Base-by-base conservation (phyloP, 441 rosid genomes). In the Euphorbia neoarborescens region DNA sequence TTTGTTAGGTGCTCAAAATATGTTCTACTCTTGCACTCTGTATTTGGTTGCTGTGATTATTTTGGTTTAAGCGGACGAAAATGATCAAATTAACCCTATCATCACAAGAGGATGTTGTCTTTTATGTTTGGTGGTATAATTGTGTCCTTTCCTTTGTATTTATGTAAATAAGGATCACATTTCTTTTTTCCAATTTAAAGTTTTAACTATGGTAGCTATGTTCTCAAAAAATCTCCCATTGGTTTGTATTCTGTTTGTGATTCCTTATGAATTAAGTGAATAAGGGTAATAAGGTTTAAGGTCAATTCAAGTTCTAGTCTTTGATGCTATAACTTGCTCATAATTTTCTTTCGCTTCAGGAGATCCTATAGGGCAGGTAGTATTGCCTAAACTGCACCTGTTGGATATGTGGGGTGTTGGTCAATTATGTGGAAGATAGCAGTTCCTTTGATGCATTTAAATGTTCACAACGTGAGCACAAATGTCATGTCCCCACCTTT, bases 381-480 rank as follows among this genome's bases (percentile, higher is more conserved):
- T 91, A 89, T 81, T 94, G 99, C 81, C 72, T 90, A 67, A 90
- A 85, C 76, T 94, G 99, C 87, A 90, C 88, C 61, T 94, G 99
- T 84, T 74, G 84, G 88, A 77, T 82, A 70, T 94, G 99, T 75
- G 85, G 86, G 65, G 80, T 84, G 80, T 85, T 91, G 79, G 96
- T 88, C 75, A 76, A 72, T 76, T 87, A 85, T 77, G 78, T 80
- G 72, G 85, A 76, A 62, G 79, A 75, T 72, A 76, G 80, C 42
- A 70, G 76, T 63, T 69, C 84, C 53, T 73, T 79, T 65, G 81
- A 76, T 28, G 88, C 84, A 63, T 76, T 84, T 71, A 89, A 89
- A 83, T 94, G 99, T 76, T 83, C 83, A 24, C 97, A 89, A 81
- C 91, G 99, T 63, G 97, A 89, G 78, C 90, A 87, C 79, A 94